These are phyloP conservation scores for Citrus trifoliata DNA, from an alignment of 345 rosid genomes.

Conservation along the genomic window DNA sequence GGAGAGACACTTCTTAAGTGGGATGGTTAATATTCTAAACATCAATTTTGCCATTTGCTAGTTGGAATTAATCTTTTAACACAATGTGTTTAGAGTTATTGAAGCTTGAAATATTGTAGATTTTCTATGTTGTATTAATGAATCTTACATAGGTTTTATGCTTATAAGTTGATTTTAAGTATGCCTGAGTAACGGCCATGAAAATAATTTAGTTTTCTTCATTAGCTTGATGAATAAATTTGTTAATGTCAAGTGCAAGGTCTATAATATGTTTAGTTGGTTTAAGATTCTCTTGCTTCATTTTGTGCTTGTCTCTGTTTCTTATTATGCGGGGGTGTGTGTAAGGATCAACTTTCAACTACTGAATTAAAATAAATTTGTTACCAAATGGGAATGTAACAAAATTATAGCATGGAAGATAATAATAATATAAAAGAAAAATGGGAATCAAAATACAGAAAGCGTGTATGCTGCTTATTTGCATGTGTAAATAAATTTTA, in stretches of 20 bases:
- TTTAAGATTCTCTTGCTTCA: neutral
- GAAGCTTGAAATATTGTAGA: neutral
- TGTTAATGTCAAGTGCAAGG: neutral
- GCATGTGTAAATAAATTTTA: neutral
- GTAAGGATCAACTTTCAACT: neutral
- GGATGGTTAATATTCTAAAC: neutral
- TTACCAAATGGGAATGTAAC: neutral
- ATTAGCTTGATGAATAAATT: neutral
- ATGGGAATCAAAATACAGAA: neutral
- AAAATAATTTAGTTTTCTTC: neutral
- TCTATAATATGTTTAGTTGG: neutral
- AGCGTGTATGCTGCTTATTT: neutral
- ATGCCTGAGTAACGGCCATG: neutral
- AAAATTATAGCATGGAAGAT: neutral
- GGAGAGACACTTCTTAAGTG: neutral
- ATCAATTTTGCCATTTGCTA: neutral
- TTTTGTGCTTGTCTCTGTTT: neutral
- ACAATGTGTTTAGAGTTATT: neutral
- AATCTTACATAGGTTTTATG: neutral
- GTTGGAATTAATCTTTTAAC: neutral
- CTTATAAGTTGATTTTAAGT: neutral
- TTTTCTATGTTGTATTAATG: neutral
- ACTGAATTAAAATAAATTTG: neutral
- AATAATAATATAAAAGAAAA: neutral
- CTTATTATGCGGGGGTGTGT: neutral